Evolutionary conservation across 2,329 filamentous ascomycete genomes (phyloP), one percentile per base, ranked within the genome.

Genomic region (Pseudogymnoascus sp.): DNA sequence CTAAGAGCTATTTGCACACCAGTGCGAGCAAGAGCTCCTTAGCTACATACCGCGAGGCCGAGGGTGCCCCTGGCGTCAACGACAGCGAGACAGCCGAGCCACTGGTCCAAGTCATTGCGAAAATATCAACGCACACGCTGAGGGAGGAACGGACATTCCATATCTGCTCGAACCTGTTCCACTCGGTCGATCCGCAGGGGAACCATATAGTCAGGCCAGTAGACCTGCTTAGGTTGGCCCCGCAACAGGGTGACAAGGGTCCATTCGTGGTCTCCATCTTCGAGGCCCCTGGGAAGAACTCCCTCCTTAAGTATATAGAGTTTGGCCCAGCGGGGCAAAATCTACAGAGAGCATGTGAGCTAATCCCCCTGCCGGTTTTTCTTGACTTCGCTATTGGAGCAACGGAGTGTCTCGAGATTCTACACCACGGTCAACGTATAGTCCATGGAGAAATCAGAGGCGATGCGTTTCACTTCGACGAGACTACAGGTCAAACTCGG

Each of bases 361-460:
- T 79, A 38, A 75, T 75, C 1, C 78, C 86, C 1, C 78, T 97
- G 5, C 82, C 88, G 56, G 81, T 85, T 14, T 97, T 97, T 70
- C 82, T 97, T 28, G 89, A 96, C 70, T 97, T 97, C 72, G 93
- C 93, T 31, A 90, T 96, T 64, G 93, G 93, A 23, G 90, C 93
- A 1, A 85, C 89, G 5, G 86, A 96, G 74, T 96, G 91, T 72
- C 77, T 96, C 59, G 93, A 97, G 74, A 86, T 96, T 56, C 78
- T 97, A n/a, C 93, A 97, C 70, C 92, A 97, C 75, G 88, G 89
- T 7, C 85, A 93, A 64, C 88, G 90, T 65, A 86, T 92, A 63
- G 88, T 96, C 1, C 93, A 97, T 70, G 93, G 93, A 49, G 93
- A 97, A 75, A 88, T 97, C 60, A 84, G 93, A 28, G 90, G 88